These are phyloP conservation scores for Chrysochromulina parva DNA, from an alignment of 78 protist species.

Conservation along the genomic window DNA sequence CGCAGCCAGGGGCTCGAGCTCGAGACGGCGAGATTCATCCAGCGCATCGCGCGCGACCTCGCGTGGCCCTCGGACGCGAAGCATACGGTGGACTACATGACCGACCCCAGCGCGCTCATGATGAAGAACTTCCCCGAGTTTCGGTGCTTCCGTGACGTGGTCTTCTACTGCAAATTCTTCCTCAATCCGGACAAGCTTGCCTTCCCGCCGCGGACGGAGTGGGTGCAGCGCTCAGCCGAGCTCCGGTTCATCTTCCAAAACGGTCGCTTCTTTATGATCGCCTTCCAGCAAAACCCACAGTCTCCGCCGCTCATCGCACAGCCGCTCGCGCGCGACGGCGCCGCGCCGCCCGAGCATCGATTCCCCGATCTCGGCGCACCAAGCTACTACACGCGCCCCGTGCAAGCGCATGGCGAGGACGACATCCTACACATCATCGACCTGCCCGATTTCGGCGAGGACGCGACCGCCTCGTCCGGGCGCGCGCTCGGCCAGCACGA, in stretches of 20 bases:
- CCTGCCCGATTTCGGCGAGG: constrained; percentile 34
- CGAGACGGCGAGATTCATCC: not conserved
- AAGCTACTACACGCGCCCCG: not conserved
- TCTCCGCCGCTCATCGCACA: not conserved
- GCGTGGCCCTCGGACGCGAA: not conserved
- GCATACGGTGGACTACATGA: not conserved
- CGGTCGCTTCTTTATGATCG: not conserved
- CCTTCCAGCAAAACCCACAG: not conserved
- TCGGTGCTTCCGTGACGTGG: not conserved
- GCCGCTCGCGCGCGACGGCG: not conserved
- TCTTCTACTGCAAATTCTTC: constrained; percentile 39
- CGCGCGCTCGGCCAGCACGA: constrained; percentile 37
- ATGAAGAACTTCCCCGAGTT: constrained; percentile 43
- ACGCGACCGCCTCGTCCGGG: not conserved
- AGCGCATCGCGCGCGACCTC: not conserved
- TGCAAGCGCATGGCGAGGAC: constrained; percentile 20
- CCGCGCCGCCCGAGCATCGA: not conserved
- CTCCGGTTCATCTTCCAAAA: not conserved
- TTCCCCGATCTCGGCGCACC: constrained; percentile 1
- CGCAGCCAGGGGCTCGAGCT: not conserved
- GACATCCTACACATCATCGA: constrained; percentile 56
- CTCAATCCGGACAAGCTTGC: constrained; percentile 12
- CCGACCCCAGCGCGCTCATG: not conserved
- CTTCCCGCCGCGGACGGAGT: not conserved
- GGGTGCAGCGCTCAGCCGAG: not conserved